Evolutionary conservation across 2,329 filamentous ascomycete genomes (phyloP).

Genomic region (Aspergillus thermomutatus): DNA sequence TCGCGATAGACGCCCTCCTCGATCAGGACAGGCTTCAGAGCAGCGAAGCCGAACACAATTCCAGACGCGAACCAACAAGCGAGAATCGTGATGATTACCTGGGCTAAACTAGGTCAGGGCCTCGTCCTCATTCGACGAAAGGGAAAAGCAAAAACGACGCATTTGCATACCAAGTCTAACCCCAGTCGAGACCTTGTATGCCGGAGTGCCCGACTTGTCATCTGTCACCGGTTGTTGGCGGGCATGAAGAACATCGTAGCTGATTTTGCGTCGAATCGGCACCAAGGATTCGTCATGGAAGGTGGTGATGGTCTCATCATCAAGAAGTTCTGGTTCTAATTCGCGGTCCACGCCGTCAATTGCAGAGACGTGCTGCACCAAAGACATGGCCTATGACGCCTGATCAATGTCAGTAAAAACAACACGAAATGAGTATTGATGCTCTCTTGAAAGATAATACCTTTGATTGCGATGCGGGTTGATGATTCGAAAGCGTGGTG

Average conservation of each 20-base stretch:
- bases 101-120: conserved; percentile 35
- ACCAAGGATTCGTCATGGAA: conserved; percentile 12
- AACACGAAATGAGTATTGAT: not conserved
- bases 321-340: conserved; percentile 16
- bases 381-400: conserved; percentile 41
- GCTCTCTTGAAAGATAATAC: not conserved
- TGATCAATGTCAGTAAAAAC: not conserved
- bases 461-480: not conserved
- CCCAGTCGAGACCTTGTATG: conserved; percentile 44
- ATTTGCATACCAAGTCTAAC: conserved; percentile 22
- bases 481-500: not conserved
- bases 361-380: conserved; percentile 50
- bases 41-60: conserved; percentile 79
- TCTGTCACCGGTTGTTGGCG: conserved; percentile 32
- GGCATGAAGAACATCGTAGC: conserved; percentile 45
- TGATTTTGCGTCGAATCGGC: conserved; percentile 40
- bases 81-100: conserved; percentile 61
- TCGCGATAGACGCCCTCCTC: conserved; percentile 69
- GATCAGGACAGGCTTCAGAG: conserved; percentile 76
- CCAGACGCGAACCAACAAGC: conserved; percentile 74
- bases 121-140: not conserved
- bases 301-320: conserved; percentile 14
- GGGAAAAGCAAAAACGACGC: not conserved
- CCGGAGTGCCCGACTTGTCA: conserved; percentile 41
- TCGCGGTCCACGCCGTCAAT: conserved; percentile 50